Evolutionary conservation across 192 early-diverging fungal species (phyloP), one percentile per base, ranked within the genome.

Genomic region (Backusella parvicylindrica): DNA sequence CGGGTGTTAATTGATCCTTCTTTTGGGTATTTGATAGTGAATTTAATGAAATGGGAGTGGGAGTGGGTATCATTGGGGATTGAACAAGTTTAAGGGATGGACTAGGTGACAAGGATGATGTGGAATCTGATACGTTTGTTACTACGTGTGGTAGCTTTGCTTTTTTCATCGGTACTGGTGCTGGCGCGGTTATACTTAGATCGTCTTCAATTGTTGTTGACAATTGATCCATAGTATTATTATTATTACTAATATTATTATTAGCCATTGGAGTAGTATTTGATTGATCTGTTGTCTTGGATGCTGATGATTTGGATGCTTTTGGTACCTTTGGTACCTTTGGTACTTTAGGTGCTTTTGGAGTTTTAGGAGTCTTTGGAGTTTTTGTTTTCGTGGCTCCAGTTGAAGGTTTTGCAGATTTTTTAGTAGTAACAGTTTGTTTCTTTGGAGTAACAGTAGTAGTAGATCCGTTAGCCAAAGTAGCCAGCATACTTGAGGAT

Each of bases 401-500:
- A 28, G 53, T 28, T 60, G 53, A 8, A 3, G 2, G 3, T 26
- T 60, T 60, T 60, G 21, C 26, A 12, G 53, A 26, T 28, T 26
- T 60, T 28, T 60, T 35, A 38, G 12, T 36, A 68, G 8, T 0
- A 38, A 16, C 3, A 13, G n/a, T 8, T 38, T 68, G 66, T 28
- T 33, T 37, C n/a, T 33, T 68, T 37, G 66, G 9, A 13, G 8
- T 68, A 0, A n/a, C 21, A 21, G 33, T 23, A 23, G 33, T 1
- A 38, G n/a, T 23, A 26, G 33, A 21, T 2, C 66, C 66, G 38
- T 36, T 36, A 36, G 66, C 66, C 12, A 68, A 68, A 21, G 66
- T 33, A 36, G 36, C 66, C 23, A 68, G 21, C 66, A 68, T 68
- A 68, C 66, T 68, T 5, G 53, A 60, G 9, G 53, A 60, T 60